Evolutionary conservation across 352 stramenopile species (phyloP), one percentile per base, ranked within the genome.

Genomic region (Pythium utonaiense): DNA sequence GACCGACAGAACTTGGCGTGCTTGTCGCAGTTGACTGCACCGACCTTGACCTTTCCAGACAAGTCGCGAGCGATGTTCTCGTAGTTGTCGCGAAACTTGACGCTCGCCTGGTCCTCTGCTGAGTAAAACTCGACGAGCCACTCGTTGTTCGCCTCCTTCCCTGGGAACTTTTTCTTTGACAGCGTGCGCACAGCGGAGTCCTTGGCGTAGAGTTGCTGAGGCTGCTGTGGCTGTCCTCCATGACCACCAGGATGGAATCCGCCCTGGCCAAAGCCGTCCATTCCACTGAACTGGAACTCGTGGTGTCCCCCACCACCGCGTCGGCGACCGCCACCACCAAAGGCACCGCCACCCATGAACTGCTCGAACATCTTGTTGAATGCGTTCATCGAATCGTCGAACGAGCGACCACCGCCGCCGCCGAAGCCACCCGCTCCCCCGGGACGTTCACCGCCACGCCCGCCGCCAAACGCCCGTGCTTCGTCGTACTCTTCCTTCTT

Each of bases 401-500:
- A 74, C 1, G 72, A 72, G 33, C 71, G 74, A 24, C 42, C 59
- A 5, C 67, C 64, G 41, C 66, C 60, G 21, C 60, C 57, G 19
- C 66, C 67, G 28, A 62, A 59, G 28, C 69, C 77, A 7, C 65
- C 64, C 10, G 54, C 53, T 51, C 71, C 70, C 8, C 69, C 71
- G 14, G 56, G 57, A 12, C 52, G 53, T 13, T 49, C 58, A 1
- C 53, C 63, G 30, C 60, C 69, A 31, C 69, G 66, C 41, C 57
- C 64, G 30, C 66, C 72, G 50, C 69, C 67, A 53, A 81, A 80
- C 1, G 61, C 65, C n/a, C 78, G 73, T 9, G 75, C 78, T 31
- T 96, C 73, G 63, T 98, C 93, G 69, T 97, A 98, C 34, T 95
- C 86, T 8, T 92, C 73, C 38, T 90, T 78, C 71, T 96, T 94